Percentiles rank a stretch among this genome's conserved stretches.
Conservation (phyloP, 345 rosid genomes). For the Eucalyptus microcorys region DNA sequence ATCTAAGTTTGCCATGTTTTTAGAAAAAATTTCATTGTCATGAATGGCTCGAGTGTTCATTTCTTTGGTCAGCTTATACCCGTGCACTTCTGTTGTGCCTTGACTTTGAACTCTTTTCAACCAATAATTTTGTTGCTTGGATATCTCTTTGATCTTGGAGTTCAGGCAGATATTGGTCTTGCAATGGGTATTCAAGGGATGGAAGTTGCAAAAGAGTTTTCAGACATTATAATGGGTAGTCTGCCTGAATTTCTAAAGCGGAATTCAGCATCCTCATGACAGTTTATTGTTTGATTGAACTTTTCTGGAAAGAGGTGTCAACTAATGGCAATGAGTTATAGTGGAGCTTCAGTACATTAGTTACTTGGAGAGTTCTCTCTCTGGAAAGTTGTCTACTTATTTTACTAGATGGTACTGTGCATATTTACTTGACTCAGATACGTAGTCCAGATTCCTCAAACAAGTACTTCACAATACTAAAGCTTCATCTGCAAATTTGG, state of each 20-base stretch:
- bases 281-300: background rate
- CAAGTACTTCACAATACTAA: too few relatives aligned
- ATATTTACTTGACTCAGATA: background rate
- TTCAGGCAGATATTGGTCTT: conserved; percentile 92
- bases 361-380: background rate
- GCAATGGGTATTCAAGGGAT: conserved; percentile 98
- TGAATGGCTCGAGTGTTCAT: background rate
- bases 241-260: background rate
- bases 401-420: background rate
- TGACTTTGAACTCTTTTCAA: background rate
- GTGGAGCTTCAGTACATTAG: background rate
- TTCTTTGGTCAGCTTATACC: background rate
- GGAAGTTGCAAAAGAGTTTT: conserved; percentile 95
- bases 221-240: conserved; percentile 61
- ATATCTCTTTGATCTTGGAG: background rate
- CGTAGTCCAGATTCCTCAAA: background rate
- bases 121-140: background rate
- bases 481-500: background rate
- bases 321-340: background rate
- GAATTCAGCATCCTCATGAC: background rate
- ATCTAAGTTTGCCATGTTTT: background rate
- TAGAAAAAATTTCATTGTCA: rapidly evolving
- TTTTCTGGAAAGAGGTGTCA: background rate
- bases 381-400: background rate
- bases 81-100: background rate